Percentiles rank a stretch among this genome's conserved stretches.
Evolutionary conservation across 768 basidiomycete genomes (phyloP).

Genomic region (Leccinum sublutescens): DNA sequence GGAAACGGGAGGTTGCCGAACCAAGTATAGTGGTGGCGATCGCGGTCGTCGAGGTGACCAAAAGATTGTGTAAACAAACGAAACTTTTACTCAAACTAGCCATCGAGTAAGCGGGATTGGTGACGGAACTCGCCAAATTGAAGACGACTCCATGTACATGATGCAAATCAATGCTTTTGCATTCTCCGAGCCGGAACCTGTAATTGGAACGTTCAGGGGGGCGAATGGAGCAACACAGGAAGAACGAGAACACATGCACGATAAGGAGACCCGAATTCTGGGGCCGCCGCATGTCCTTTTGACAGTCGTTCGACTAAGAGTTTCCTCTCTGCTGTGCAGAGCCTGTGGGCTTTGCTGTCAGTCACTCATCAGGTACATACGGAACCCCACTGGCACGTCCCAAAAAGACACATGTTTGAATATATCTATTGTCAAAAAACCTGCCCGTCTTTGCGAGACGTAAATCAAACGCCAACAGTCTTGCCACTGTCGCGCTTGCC

Average conservation of each 20-base stretch:
- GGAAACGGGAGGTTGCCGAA: constrained; percentile 8
- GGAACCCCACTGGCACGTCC: not conserved
- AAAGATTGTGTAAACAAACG: constrained; percentile 16
- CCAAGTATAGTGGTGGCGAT: not conserved
- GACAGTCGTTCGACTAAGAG: constrained; percentile 1
- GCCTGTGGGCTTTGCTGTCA: not conserved
- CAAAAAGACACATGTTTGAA: constrained; percentile 6
- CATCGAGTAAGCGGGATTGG: constrained; percentile 2
- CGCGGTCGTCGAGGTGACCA: not conserved
- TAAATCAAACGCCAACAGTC: constrained; percentile 18
- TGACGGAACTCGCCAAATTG: not conserved
- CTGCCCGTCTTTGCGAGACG: constrained; percentile 18
- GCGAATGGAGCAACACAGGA: constrained; percentile 6
- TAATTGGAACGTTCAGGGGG: constrained; percentile 26
- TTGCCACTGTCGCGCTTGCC: constrained; percentile 1
- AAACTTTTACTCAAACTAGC: not conserved
- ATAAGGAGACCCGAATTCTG: constrained; percentile 14
- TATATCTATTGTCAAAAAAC: constrained; percentile 7
- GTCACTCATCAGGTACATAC: constrained; percentile 6
- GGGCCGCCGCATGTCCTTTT: constrained; percentile 26
- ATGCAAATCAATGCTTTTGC: not conserved
- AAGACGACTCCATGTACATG: constrained; percentile 1
- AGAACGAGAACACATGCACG: constrained; percentile 1
- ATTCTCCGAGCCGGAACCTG: not conserved
- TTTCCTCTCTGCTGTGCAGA: not conserved